phyloP scores from a whole-genome alignment of 1,139 yeast species.

The Yamadazyma triangularis region DNA sequence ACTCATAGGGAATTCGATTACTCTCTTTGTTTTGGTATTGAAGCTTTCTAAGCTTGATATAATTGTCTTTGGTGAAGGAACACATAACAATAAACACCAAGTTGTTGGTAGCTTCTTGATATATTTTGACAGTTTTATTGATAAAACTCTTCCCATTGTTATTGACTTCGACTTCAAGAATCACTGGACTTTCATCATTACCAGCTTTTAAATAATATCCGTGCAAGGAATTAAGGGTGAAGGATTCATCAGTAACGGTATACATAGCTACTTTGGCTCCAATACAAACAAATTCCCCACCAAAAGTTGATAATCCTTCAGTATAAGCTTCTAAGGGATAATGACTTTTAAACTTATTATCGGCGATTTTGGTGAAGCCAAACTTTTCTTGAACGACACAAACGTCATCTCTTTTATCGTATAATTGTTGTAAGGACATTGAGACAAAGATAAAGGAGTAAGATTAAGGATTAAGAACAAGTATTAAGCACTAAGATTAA shows the following conservation, averaged over 20 bases:
- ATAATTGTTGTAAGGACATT: too few species aligned
- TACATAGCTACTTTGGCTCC: conserved; percentile 36
- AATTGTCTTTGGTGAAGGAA: conserved; percentile 28
- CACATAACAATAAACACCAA: conserved; percentile 27
- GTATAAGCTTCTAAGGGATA: conserved; percentile 33
- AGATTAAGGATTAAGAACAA: too few species aligned
- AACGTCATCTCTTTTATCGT: conserved; percentile 12
- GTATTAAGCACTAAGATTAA: too few species aligned
- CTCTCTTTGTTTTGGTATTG: conserved; percentile 12
- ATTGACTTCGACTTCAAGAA: conserved; percentile 26
- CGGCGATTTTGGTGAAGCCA: conserved; percentile 9
- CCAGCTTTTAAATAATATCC: conserved; percentile 36
- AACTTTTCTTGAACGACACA: conserved; percentile 23
- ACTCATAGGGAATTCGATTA: conserved; percentile 27
- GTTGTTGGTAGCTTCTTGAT: conserved; percentile 24
- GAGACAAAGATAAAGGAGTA: too few species aligned
- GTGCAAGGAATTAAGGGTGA: conserved; percentile 39
- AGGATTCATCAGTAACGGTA: conserved; percentile 32
- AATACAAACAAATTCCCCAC: conserved; percentile 38
- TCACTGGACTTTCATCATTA: conserved; percentile 20
- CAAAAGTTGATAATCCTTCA: conserved; percentile 33
- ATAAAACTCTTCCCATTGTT: conserved; percentile 29
- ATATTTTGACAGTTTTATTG: conserved; percentile 25
- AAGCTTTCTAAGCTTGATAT: conserved; percentile 12
- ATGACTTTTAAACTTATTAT: conserved; percentile 20